Evolutionary conservation across 2,329 filamentous ascomycete species (phyloP), one percentile per base, ranked within the genome.

Genomic region (Penicillium crustosum): DNA sequence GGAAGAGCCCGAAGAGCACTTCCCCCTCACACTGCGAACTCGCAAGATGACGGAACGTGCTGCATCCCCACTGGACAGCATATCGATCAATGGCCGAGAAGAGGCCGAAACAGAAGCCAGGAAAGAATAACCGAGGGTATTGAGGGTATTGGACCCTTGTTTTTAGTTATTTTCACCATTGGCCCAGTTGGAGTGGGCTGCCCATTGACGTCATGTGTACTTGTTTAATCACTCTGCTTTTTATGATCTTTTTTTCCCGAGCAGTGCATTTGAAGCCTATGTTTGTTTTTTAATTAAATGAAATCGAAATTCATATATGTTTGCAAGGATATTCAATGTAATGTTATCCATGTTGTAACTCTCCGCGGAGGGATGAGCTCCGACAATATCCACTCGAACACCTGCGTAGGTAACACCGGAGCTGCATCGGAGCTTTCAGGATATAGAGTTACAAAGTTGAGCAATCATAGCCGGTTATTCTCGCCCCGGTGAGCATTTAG

Each of bases 1-100:
- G 74, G 94, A 97, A 80, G 94, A 97, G 67, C 86, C 89, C 0
- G 93, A 90, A 69, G 87, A 90, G 65, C 88, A 88, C 70, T 83
- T 85, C 78, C 87, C 88, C 39, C 81, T 90, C 50, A 89, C 87
- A 4, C 80, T 91, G 39, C 77, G 82, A 61, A 73, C 76, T 43
- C 83, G 81, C 69, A 78, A 77, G 61, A 27, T 67, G 21, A 64
- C 66, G 7, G 75, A 75, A 42, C 70, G 71, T 19, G 66, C 73
- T 4, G 68, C 70, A 29, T 77, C 75, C 9, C 75, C 73, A 31
- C 63, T 76, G 39, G 73, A 76, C 53, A 70, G 66, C 36, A 68
- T 75, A 47, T 64, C 69, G 25, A 53, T 75, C 54, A 75, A 73
- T 50, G 71, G 33, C 9, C 35, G 38, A n/a, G 43, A 44, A 35